Conservation (phyloP, 2,329 filamentous ascomycete species). For the Microsporum audouinii region DNA sequence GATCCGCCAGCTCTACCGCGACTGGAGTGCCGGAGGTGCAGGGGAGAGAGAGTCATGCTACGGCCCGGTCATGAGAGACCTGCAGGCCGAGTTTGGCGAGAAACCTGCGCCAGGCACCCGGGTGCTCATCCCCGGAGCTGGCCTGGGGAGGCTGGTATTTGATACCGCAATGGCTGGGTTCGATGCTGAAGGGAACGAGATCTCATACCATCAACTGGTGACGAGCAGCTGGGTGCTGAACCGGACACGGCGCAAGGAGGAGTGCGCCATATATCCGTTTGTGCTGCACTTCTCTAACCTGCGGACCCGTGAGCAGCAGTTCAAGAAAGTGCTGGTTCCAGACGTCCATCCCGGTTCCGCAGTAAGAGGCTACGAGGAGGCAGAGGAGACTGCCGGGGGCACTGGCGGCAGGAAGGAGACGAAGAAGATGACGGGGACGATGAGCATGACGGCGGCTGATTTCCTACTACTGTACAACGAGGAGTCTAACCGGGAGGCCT, state of each 20-base stretch:
- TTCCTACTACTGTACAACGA: constrained; percentile 77
- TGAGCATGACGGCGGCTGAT: constrained; percentile 90
- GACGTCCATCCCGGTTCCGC: constrained; percentile 61
- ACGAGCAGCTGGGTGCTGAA: constrained; percentile 55
- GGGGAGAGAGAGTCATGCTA: constrained; percentile 68
- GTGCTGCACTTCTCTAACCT: constrained; percentile 83
- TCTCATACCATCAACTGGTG: constrained; percentile 92
- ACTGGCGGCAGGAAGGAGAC: background rate
- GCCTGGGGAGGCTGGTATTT: constrained; percentile 77
- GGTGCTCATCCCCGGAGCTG: constrained; percentile 80
- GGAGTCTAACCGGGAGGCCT: constrained; percentile 48
- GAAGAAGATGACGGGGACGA: constrained; percentile 45
- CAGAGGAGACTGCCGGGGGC: background rate
- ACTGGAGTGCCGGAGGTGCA: constrained; percentile 75
- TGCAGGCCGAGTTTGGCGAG: constrained; percentile 41
- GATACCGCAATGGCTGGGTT: constrained; percentile 68
- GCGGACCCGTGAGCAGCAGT: constrained; percentile 57
- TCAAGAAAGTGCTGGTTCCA: constrained; percentile 62
- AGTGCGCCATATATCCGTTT: constrained; percentile 75
- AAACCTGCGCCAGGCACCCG: constrained; percentile 38
- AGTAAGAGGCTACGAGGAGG: constrained; percentile 28
- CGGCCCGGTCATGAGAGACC: constrained; percentile 55
- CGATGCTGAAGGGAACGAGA: constrained; percentile 78
- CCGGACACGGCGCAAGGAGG: constrained; percentile 43
- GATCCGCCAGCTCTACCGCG: constrained; percentile 83